phyloP scores from a whole-genome alignment of 2,329 filamentous ascomycete species.

The Microsporum canis region DNA sequence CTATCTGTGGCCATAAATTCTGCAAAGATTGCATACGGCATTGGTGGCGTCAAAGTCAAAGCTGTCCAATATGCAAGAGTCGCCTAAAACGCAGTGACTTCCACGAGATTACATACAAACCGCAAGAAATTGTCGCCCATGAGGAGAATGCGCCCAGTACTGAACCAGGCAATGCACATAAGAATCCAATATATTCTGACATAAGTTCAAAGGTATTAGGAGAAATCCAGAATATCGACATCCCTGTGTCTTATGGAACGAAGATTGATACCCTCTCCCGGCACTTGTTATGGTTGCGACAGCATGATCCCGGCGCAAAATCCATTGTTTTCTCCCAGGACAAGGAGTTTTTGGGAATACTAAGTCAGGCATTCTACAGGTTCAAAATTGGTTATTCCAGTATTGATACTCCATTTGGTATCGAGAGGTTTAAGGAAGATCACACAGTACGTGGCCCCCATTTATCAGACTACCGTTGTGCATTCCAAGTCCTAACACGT shows the following conservation, averaged over 20 bases:
- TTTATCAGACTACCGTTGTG: background rate
- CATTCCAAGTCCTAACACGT: constrained; percentile 17
- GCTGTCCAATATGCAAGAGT: constrained; percentile 76
- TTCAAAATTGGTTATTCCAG: constrained; percentile 64
- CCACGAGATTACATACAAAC: constrained; percentile 75
- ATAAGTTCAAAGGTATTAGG: constrained; percentile 60
- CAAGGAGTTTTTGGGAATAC: constrained; percentile 63
- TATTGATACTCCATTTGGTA: constrained; percentile 58
- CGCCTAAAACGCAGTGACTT: constrained; percentile 55
- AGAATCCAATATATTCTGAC: constrained; percentile 59
- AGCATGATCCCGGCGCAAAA: constrained; percentile 76
- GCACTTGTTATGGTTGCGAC: constrained; percentile 75
- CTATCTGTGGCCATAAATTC: constrained; percentile 82
- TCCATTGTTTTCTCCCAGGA: constrained; percentile 93
- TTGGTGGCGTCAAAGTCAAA: constrained; percentile 65
- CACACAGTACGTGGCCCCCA: constrained; percentile 35
- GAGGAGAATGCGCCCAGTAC: constrained; percentile 33
- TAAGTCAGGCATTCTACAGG: constrained; percentile 56
- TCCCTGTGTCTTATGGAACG: constrained; percentile 66
- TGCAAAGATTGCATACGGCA: constrained; percentile 74
- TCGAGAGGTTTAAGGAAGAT: constrained; percentile 65
- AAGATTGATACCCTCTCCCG: constrained; percentile 77
- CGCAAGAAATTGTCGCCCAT: constrained; percentile 58
- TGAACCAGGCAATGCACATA: constrained; percentile 23
- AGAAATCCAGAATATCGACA: constrained; percentile 71